A percentile compares a stretch with the other conserved stretches of the same genome.
phyloP scores from a whole-genome alignment of 176 grass and related monocot genomes.

The Puya raimondii region DNA sequence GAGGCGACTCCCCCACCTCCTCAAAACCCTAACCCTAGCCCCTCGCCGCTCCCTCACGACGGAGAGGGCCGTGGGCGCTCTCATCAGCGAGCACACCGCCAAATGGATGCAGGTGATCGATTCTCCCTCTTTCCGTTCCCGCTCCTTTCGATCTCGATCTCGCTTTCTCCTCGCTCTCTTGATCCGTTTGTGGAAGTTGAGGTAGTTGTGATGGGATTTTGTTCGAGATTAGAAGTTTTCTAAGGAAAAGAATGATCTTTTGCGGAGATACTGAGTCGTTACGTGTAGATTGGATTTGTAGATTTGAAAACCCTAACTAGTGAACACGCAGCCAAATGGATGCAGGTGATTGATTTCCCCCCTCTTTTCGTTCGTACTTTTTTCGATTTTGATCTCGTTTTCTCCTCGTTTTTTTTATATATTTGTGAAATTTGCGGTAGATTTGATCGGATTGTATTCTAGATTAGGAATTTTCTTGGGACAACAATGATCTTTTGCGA shows the following conservation, averaged over 20 bases:
- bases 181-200: neutral
- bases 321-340: too few species aligned
- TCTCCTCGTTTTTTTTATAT: neutral
- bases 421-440: neutral
- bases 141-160: constrained; percentile 20
- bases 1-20: constrained; percentile 42
- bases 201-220: neutral
- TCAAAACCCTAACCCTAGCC: constrained; percentile 32
- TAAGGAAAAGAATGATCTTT: neutral
- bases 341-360: too few species aligned
- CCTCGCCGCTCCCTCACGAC: constrained; percentile 30
- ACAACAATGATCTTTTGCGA: neutral
- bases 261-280: neutral
- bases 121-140: neutral
- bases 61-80: constrained; percentile 37
- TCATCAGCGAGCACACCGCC: constrained; percentile 68
- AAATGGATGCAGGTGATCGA: constrained; percentile 93
- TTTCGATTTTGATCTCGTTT: neutral
- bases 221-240: neutral
- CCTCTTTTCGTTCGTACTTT: too few species aligned
- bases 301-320: neutral
- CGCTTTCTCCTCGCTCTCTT: neutral
- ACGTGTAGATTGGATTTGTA: neutral
- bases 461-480: neutral
- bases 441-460: neutral